Conservation (phyloP, 352 stramenopile genomes). For the Globisporangium splendens region DNA sequence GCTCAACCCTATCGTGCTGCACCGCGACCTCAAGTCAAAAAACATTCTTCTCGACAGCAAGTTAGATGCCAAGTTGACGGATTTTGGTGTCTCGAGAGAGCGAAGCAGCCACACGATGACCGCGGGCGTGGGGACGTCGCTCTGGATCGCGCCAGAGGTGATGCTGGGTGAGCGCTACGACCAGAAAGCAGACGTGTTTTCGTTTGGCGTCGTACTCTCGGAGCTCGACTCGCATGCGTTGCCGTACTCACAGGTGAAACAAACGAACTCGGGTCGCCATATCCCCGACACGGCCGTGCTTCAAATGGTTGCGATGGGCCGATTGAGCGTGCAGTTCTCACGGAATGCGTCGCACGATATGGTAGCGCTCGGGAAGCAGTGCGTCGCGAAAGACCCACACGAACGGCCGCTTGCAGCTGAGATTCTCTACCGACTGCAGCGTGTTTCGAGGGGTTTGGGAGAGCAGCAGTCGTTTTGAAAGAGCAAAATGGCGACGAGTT, state of each 20-base stretch:
- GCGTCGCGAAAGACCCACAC: constrained; percentile 39
- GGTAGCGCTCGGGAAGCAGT: constrained; percentile 32
- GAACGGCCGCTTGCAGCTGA: constrained; percentile 38
- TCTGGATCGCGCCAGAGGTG: constrained; percentile 57
- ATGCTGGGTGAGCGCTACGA: constrained; percentile 44
- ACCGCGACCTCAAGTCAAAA: constrained; percentile 59
- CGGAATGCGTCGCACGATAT: constrained; percentile 8
- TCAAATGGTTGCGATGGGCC: neutral
- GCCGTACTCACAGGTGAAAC: constrained; percentile 15
- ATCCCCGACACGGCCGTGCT: too few relatives aligned
- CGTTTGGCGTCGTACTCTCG: too few relatives aligned
- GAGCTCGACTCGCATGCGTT: constrained; percentile 24
- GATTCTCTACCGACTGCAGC: too few relatives aligned
- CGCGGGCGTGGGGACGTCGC: constrained; percentile 25
- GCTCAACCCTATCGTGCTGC: constrained; percentile 32
- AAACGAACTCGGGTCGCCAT: neutral
- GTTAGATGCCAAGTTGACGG: constrained; percentile 43
- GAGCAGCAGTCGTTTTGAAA: too few relatives aligned
- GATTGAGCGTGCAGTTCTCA: neutral
- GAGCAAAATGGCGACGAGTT: too few relatives aligned
- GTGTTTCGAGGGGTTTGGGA: too few relatives aligned
- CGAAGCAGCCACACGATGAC: constrained; percentile 44
- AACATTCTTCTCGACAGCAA: constrained; percentile 41
- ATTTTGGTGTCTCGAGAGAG: constrained; percentile 46
- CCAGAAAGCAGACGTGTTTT: constrained; percentile 26